These are phyloP conservation scores for Calonectria hongkongensis DNA, from an alignment of 2,329 filamentous ascomycete genomes.

Conservation along the genomic window DNA sequence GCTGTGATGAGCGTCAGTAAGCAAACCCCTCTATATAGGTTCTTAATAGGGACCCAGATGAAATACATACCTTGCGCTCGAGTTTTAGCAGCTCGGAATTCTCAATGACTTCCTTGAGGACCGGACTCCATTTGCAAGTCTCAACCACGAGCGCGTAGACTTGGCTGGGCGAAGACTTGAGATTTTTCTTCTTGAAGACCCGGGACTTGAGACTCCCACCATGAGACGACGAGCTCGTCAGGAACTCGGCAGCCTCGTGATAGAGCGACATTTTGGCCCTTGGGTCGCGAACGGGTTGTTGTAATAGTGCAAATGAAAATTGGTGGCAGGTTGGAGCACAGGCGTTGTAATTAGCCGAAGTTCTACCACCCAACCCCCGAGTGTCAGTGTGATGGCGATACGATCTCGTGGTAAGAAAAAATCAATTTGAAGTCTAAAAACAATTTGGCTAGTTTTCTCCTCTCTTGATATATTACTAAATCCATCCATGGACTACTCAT, in stretches of 20 bases:
- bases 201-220: slow-evolving; percentile 92
- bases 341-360: slow-evolving; percentile 40
- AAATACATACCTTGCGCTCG: slow-evolving; percentile 84
- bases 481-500: no score
- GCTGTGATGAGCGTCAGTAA: slow-evolving; percentile 67
- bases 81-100: slow-evolving; percentile 82
- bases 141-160: slow-evolving; percentile 92
- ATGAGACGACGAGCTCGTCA: slow-evolving; percentile 71
- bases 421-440: no score
- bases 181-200: slow-evolving; percentile 83
- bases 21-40: neutral
- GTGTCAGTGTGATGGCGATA: neutral
- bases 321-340: slow-evolving; percentile 27
- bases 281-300: slow-evolving; percentile 31
- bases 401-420: no score
- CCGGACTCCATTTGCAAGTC: slow-evolving; percentile 90
- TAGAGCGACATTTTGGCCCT: slow-evolving; percentile 87
- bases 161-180: slow-evolving; percentile 87
- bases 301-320: slow-evolving; percentile 42
- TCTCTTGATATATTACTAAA: no score
- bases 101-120: slow-evolving; percentile 94
- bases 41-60: neutral
- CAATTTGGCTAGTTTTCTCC: no score
- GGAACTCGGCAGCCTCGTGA: slow-evolving; percentile 88
- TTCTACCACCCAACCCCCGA: slow-evolving; percentile 40